Percentiles rank a stretch among this genome's conserved stretches.
Evolutionary conservation across 2,329 filamentous ascomycete species (phyloP).

Genomic region (Penicillium corylophilum): DNA sequence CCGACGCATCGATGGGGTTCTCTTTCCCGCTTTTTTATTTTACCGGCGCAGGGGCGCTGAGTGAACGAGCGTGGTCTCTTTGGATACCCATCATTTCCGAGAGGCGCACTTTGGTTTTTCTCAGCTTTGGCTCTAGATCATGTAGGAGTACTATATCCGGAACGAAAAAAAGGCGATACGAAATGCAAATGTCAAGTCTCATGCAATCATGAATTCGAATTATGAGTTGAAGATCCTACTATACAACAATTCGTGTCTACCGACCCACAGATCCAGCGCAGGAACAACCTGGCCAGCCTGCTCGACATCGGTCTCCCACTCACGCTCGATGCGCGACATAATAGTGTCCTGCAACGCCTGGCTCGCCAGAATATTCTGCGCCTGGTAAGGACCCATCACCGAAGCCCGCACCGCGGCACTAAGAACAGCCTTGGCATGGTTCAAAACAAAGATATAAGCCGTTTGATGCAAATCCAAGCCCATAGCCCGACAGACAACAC

Average conservation of each 20-base stretch:
- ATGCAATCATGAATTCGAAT: conserved; percentile 12
- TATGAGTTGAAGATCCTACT: conserved; percentile 67
- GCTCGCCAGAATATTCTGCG: conserved; percentile 59
- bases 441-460: conserved; percentile 62
- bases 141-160: conserved; percentile 36
- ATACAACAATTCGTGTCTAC: conserved; percentile 64
- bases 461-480: conserved; percentile 53
- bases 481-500: conserved; percentile 55
- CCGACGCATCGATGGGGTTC: conserved; percentile 19
- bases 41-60: conserved; percentile 14
- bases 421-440: conserved; percentile 62
- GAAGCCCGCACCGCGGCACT: conserved; percentile 63
- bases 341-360: conserved; percentile 54
- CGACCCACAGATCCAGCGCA: conserved; percentile 63
- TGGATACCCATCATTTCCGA: conserved; percentile 29
- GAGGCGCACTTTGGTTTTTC: conserved; percentile 17
- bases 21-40: conserved; percentile 14
- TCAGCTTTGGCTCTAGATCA: conserved; percentile 20
- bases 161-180: conserved; percentile 23
- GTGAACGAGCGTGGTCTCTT: conserved; percentile 20
- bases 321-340: conserved; percentile 47
- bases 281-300: conserved; percentile 63
- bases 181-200: conserved; percentile 26
- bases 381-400: conserved; percentile 66
- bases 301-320: conserved; percentile 50